phyloP scores from a whole-genome alignment of 371 early-diverging fungal species.

The Coemansia sp. region DNA sequence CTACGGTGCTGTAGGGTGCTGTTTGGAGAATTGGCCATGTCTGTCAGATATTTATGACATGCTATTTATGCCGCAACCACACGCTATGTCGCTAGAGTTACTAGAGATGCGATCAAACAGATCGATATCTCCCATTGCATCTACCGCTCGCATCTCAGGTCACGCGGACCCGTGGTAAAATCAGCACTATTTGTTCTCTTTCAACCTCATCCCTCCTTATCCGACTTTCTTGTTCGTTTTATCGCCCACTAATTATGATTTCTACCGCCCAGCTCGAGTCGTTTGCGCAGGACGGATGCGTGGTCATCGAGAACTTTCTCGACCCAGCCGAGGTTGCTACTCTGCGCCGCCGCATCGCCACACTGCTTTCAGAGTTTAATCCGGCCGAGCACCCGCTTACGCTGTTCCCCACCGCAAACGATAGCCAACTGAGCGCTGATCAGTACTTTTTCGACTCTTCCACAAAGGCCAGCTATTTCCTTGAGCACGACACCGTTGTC shows the following conservation, averaged over 20 bases:
- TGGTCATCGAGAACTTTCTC: conserved; percentile 73
- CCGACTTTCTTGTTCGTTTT: background rate
- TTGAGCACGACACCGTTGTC: conserved; percentile 76
- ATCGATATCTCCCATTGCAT: background rate
- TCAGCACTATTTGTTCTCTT: no score
- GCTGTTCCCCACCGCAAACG: conserved; percentile 69
- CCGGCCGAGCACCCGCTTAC: conserved; percentile 79
- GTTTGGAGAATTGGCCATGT: background rate
- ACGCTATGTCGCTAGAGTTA: background rate
- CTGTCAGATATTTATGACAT: no score
- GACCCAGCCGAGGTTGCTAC: conserved; percentile 52
- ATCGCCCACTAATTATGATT: background rate
- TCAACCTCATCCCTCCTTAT: background rate
- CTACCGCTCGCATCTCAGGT: background rate
- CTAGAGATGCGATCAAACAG: background rate
- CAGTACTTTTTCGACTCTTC: conserved; percentile 85
- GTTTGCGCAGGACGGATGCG: conserved; percentile 58
- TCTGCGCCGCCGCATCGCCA: conserved; percentile 59
- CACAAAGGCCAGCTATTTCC: conserved; percentile 85
- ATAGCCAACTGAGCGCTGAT: conserved; percentile 69
- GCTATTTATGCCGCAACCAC: background rate
- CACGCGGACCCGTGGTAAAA: background rate
- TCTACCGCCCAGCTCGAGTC: background rate
- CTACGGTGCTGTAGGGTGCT: background rate
- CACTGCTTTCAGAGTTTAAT: conserved; percentile 66